These are phyloP conservation scores for Saccharomycopsis lassenensis DNA, from an alignment of 805 yeast species.

Conservation along the genomic window DNA sequence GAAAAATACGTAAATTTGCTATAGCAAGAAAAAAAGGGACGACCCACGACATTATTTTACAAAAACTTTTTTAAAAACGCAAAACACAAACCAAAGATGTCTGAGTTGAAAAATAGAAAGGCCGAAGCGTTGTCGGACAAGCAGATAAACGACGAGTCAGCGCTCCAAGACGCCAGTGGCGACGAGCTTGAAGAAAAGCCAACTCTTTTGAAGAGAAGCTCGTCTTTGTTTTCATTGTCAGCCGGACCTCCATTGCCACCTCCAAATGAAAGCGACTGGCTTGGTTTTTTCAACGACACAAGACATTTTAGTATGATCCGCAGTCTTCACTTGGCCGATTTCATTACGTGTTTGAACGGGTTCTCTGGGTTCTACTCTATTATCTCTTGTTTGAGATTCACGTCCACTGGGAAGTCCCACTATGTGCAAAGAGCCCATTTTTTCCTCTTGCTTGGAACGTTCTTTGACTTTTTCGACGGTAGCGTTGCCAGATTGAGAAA, in stretches of 20 bases:
- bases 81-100: too few species aligned
- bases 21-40: too few species aligned
- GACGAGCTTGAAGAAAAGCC: constrained; percentile 10
- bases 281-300: constrained; percentile 68
- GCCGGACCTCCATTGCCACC: constrained; percentile 45
- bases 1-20: too few species aligned
- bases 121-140: too few species aligned
- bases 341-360: constrained; percentile 88
- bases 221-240: constrained; percentile 16
- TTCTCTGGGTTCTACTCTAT: constrained; percentile 89
- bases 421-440: constrained; percentile 82
- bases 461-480: constrained; percentile 95
- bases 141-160: too few species aligned
- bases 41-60: too few species aligned
- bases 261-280: constrained; percentile 67
- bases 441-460: constrained; percentile 81
- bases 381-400: constrained; percentile 72
- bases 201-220: constrained; percentile 15
- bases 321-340: constrained; percentile 90
- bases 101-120: neutral
- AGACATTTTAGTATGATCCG: constrained; percentile 82
- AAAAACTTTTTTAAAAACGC: too few species aligned
- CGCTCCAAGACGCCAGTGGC: neutral
- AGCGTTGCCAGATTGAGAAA: constrained; percentile 90
- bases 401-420: constrained; percentile 55